Evolutionary conservation across 2,329 filamentous ascomycete genomes (phyloP).

Genomic region (Akanthomyces muscarius): DNA sequence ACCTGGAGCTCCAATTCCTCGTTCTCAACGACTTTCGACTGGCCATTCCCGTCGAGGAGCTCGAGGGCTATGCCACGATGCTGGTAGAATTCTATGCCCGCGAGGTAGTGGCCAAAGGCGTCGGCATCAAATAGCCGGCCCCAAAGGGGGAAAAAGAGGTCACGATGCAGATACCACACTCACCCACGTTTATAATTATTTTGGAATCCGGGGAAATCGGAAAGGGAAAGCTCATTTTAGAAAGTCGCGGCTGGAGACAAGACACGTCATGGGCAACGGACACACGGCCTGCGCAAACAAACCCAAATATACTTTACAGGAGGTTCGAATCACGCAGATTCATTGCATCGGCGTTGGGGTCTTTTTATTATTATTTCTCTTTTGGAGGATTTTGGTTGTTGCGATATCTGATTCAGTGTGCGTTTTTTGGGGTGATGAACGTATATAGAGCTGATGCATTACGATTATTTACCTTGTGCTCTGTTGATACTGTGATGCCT

Average conservation of each 20-base stretch:
- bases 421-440: background rate
- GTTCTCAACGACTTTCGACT: slow-evolving; percentile 94
- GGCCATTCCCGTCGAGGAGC: slow-evolving; percentile 86
- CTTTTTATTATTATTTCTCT: background rate
- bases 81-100: slow-evolving; percentile 95
- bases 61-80: slow-evolving; percentile 98
- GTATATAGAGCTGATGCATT: slow-evolving; percentile 13
- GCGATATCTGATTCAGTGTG: slow-evolving; percentile 1
- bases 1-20: slow-evolving; percentile 92
- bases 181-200: background rate
- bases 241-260: slow-evolving; percentile 7
- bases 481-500: background rate
- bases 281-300: slow-evolving; percentile 5
- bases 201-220: background rate
- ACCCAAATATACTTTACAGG: slow-evolving; percentile 7
- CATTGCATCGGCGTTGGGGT: slow-evolving; percentile 17
- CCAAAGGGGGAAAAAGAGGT: background rate
- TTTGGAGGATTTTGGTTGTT: background rate
- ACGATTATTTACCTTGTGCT: background rate
- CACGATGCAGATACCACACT: background rate
- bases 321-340: slow-evolving; percentile 17
- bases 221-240: slow-evolving; percentile 7
- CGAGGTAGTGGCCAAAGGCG: slow-evolving; percentile 62
- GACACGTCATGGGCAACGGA: background rate
- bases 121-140: background rate